phyloP scores from a whole-genome alignment of 805 yeast species.

The Cyberlindnera maritima region DNA sequence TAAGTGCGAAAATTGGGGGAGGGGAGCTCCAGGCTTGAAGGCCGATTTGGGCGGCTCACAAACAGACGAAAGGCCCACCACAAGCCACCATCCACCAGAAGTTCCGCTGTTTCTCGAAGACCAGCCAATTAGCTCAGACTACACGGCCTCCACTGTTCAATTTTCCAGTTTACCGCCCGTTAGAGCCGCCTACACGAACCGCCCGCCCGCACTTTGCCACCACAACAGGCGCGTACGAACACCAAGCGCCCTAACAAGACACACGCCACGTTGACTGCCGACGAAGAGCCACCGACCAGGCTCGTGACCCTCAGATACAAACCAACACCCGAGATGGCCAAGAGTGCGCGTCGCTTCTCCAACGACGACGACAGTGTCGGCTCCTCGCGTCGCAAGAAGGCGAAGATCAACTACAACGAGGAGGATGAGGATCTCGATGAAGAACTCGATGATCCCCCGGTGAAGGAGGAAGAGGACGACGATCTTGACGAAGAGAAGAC shows the following conservation, averaged over 20 bases:
- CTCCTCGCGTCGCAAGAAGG: slow-evolving; percentile 2
- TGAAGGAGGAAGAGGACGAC: neutral
- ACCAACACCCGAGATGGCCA: neutral
- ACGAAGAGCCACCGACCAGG: neutral
- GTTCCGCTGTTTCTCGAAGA: neutral
- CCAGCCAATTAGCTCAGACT: neutral
- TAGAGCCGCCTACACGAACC: neutral
- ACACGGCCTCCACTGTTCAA: neutral
- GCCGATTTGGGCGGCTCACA: neutral
- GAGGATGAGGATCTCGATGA: neutral
- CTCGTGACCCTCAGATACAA: slow-evolving; percentile 4
- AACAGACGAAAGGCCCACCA: neutral
- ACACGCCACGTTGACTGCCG: neutral
- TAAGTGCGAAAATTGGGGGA: too few species aligned
- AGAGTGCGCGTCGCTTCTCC: slow-evolving; percentile 1
- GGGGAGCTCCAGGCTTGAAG: neutral
- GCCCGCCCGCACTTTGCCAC: neutral
- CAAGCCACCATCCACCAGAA: neutral
- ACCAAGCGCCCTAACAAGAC: neutral
- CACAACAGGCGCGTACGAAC: neutral
- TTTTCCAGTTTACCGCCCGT: neutral
- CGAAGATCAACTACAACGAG: slow-evolving; percentile 1
- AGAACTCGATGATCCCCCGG: neutral
- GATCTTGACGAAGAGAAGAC: neutral
- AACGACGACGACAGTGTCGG: slow-evolving; percentile 1